Percentiles rank a stretch among this genome's conserved stretches.
Evolutionary conservation across 2,329 filamentous ascomycete species (phyloP).

Genomic region (Paraphoma sp.): DNA sequence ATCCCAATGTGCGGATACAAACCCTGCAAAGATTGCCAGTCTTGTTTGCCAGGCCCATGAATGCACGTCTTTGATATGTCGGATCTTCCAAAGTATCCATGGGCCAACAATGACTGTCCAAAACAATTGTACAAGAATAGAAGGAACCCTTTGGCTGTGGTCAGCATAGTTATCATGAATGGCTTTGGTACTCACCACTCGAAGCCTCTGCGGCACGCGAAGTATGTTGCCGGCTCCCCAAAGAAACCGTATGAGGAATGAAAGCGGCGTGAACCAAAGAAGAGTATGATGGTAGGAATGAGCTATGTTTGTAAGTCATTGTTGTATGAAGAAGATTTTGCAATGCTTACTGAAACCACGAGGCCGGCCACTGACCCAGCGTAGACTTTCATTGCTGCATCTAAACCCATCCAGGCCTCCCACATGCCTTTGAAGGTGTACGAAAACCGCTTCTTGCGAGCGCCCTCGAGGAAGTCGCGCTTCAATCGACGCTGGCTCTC

Average conservation of each 20-base stretch:
- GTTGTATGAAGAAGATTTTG: not conserved
- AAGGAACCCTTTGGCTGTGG: constrained; percentile 37
- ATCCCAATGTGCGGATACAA: constrained; percentile 3
- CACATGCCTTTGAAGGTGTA: constrained; percentile 38
- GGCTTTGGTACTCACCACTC: constrained; percentile 62
- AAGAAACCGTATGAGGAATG: constrained; percentile 64
- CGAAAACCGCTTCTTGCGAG: constrained; percentile 40
- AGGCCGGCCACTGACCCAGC: constrained; percentile 37
- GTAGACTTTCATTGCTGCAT: constrained; percentile 44
- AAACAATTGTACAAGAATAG: constrained; percentile 46
- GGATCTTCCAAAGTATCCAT: constrained; percentile 49
- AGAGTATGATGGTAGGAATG: constrained; percentile 65
- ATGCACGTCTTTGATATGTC: constrained; percentile 45
- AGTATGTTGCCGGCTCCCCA: constrained; percentile 55
- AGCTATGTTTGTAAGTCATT: constrained; percentile 53
- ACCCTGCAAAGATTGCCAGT: constrained; percentile 47
- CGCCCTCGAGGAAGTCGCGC: constrained; percentile 42
- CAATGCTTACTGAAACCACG: constrained; percentile 35
- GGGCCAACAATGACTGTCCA: constrained; percentile 46
- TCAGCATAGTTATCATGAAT: constrained; percentile 9
- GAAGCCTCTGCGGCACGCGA: constrained; percentile 60
- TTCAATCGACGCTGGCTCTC: constrained; percentile 44
- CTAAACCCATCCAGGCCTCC: constrained; percentile 38
- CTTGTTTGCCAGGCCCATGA: constrained; percentile 50
- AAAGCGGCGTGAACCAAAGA: constrained; percentile 69